A percentile compares a stretch with the other conserved stretches of the same genome.
These are phyloP conservation scores for Arachis monticola DNA, from an alignment of 331 rosid genomes.

Conservation along the genomic window DNA sequence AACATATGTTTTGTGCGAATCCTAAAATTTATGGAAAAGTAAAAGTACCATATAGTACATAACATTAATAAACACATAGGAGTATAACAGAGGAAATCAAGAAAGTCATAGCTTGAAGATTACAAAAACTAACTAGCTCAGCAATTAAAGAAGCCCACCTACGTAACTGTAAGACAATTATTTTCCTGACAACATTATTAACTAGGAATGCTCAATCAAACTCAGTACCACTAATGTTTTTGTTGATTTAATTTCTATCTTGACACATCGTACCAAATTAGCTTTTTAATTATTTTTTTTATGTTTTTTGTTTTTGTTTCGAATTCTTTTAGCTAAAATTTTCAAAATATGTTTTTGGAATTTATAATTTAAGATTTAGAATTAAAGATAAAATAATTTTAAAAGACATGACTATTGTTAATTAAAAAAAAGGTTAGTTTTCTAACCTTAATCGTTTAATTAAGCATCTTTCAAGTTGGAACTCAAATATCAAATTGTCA, in stretches of 20 bases:
- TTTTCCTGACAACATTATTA: slow-evolving; percentile 17
- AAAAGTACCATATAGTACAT: background rate
- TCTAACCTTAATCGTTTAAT: background rate
- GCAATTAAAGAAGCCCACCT: slow-evolving; percentile 6
- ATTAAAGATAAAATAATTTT: no score
- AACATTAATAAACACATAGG: background rate
- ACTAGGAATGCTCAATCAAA: background rate
- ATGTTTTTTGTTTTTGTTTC: no score
- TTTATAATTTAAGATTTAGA: no score
- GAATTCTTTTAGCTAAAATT: no score
- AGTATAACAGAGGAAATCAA: slow-evolving; percentile 2
- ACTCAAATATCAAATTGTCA: background rate
- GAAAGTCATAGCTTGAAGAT: slow-evolving; percentile 6
- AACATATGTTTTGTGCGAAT: background rate
- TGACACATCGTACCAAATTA: no score
- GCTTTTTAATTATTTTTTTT: no score
- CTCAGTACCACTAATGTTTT: background rate
- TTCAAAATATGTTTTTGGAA: no score
- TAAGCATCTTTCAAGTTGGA: slow-evolving; percentile 5
- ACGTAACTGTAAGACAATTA: background rate
- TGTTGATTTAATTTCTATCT: background rate
- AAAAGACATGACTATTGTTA: no score
- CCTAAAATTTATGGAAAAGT: background rate
- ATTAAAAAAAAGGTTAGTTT: no score
- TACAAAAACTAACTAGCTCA: background rate